Percentiles rank a stretch among this genome's conserved stretches.
Conservation (phyloP, 495 filamentous ascomycete genomes). For the Aspergillus leporis region DNA sequence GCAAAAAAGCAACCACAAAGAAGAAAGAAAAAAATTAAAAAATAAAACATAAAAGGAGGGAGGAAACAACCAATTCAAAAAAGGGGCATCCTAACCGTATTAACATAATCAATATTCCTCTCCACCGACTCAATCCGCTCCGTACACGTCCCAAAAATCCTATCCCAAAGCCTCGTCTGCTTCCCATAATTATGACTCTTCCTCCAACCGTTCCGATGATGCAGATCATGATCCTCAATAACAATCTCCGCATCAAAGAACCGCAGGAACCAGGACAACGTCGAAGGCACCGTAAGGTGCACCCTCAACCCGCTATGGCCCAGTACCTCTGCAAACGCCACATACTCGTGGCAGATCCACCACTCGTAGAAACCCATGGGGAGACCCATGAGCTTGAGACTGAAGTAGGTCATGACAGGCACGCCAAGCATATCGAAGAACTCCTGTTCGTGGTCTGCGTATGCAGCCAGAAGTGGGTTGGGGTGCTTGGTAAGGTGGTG, state of each 20-base stretch:
- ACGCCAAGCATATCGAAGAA: slow-evolving; percentile 47
- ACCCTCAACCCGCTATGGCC: slow-evolving; percentile 41
- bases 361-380: slow-evolving; percentile 47
- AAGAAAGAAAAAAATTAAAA: too few species aligned
- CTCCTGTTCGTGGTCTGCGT: slow-evolving; percentile 45
- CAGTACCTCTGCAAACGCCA: slow-evolving; percentile 42
- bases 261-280: slow-evolving; percentile 38
- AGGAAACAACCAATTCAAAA: background rate
- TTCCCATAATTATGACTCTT: slow-evolving; percentile 49
- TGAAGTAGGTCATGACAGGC: slow-evolving; percentile 38
- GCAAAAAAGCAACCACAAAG: background rate
- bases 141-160: slow-evolving; percentile 39
- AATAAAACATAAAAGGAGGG: background rate
- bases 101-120: slow-evolving; percentile 41
- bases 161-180: slow-evolving; percentile 45
- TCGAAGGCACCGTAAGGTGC: slow-evolving; percentile 35
- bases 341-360: slow-evolving; percentile 46
- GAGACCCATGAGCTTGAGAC: slow-evolving; percentile 31
- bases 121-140: slow-evolving; percentile 36
- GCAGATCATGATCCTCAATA: slow-evolving; percentile 46
- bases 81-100: slow-evolving; percentile 25
- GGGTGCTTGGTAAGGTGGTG: slow-evolving; percentile 48
- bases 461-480: slow-evolving; percentile 42
- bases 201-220: slow-evolving; percentile 46
- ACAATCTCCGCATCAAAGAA: slow-evolving; percentile 39